These are phyloP conservation scores for Candida gorgasii DNA, from an alignment of 805 yeast species.

Conservation along the genomic window DNA sequence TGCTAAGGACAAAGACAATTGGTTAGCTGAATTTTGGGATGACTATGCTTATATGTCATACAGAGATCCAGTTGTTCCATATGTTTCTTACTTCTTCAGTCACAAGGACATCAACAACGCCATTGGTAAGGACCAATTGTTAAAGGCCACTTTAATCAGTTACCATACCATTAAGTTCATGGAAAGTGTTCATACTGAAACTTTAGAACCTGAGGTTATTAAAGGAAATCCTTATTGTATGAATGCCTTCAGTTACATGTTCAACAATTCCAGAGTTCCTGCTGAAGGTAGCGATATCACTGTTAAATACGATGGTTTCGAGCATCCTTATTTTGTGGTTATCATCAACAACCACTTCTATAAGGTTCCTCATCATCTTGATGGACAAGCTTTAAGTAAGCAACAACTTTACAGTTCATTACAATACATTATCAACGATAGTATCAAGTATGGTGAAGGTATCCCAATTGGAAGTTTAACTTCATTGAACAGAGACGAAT, in stretches of 20 bases:
- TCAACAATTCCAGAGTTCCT: slow-evolving; percentile 88
- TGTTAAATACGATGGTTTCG: slow-evolving; percentile 46
- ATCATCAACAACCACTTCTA: slow-evolving; percentile 77
- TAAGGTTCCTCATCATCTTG: slow-evolving; percentile 63
- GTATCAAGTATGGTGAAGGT: slow-evolving; percentile 39
- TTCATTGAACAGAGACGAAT: slow-evolving; percentile 80
- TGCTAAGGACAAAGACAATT: slow-evolving; percentile 69
- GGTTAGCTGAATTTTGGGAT: slow-evolving; percentile 95
- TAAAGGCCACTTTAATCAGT: slow-evolving; percentile 75
- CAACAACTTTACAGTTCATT: slow-evolving; percentile 60
- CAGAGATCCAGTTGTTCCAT: slow-evolving; percentile 93
- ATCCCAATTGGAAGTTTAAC: slow-evolving; percentile 77
- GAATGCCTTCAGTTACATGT: slow-evolving; percentile 90
- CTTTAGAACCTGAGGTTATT: slow-evolving; percentile 77
- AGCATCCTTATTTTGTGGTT: slow-evolving; percentile 70
- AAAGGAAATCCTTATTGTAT: slow-evolving; percentile 86
- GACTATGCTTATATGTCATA: slow-evolving; percentile 87
- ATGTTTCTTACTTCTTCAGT: slow-evolving; percentile 84
- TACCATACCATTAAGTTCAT: slow-evolving; percentile 68
- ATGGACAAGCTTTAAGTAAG: slow-evolving; percentile 46
- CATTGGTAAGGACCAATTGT: slow-evolving; percentile 62
- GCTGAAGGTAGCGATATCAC: slow-evolving; percentile 62
- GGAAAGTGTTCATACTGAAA: slow-evolving; percentile 64
- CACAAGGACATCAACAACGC: slow-evolving; percentile 67
- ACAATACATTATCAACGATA: slow-evolving; percentile 48